A percentile compares a stretch with the other conserved stretches of the same genome.
phyloP scores from a whole-genome alignment of 768 basidiomycete species.

The Pleurotus salmoneostramineus region DNA sequence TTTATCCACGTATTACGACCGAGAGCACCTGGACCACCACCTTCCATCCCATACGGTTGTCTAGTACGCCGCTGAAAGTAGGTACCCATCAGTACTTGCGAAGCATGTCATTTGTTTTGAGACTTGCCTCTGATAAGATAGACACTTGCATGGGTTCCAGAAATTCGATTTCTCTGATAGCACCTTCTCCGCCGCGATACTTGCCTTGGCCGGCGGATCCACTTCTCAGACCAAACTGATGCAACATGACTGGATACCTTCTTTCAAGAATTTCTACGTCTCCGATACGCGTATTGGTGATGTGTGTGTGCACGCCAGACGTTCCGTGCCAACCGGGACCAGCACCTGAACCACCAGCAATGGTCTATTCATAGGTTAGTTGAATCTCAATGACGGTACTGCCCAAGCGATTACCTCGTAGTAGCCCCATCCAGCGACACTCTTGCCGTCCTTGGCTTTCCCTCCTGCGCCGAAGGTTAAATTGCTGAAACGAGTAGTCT shows the following conservation, averaged over 20 bases:
- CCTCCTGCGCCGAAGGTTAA: slow-evolving; percentile 87
- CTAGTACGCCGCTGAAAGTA: slow-evolving; percentile 67
- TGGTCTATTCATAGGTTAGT: slow-evolving; percentile 52
- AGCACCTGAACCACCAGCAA: slow-evolving; percentile 91
- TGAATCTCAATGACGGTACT: slow-evolving; percentile 9
- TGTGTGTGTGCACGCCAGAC: slow-evolving; percentile 90
- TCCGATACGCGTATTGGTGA: slow-evolving; percentile 89
- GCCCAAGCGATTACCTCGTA: slow-evolving; percentile 53
- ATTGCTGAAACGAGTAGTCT: slow-evolving; percentile 46
- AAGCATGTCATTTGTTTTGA: no score
- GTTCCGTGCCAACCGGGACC: slow-evolving; percentile 90
- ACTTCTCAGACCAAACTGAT: slow-evolving; percentile 72
- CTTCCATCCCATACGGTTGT: slow-evolving; percentile 83
- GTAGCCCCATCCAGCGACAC: slow-evolving; percentile 84
- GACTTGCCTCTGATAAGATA: slow-evolving; percentile 75
- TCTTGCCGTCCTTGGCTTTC: slow-evolving; percentile 76
- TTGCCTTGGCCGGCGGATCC: slow-evolving; percentile 69
- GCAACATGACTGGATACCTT: slow-evolving; percentile 88
- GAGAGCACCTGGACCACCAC: slow-evolving; percentile 64
- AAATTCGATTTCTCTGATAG: slow-evolving; percentile 80
- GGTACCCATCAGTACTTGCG: no score
- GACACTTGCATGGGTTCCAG: slow-evolving; percentile 80
- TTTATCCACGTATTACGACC: slow-evolving; percentile 92
- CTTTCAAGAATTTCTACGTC: slow-evolving; percentile 94
- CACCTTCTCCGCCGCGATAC: slow-evolving; percentile 82